These are phyloP conservation scores for Entrophospora sp. DNA, from an alignment of 192 early-diverging fungal genomes.

Conservation along the genomic window DNA sequence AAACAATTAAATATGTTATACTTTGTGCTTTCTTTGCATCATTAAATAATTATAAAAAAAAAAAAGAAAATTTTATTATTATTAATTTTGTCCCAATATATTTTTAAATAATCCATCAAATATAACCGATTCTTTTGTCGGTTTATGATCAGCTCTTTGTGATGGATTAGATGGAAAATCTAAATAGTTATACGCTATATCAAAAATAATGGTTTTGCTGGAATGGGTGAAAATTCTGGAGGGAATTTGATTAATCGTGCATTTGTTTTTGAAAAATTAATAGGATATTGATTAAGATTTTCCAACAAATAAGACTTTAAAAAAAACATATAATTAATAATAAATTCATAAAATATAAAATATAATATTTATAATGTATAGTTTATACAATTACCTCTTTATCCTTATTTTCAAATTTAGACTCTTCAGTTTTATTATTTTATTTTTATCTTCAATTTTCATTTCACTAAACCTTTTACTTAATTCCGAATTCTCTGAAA, in stretches of 20 bases:
- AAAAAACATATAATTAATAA: constrained; percentile 13
- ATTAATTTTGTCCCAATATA: neutral
- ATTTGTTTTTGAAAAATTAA: constrained; percentile 23
- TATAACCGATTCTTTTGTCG: neutral
- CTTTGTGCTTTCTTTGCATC: too few species aligned
- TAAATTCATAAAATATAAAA: neutral
- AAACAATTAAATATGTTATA: too few species aligned
- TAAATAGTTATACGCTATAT: constrained; percentile 62
- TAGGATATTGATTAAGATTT: constrained; percentile 46
- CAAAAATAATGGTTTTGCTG: constrained; percentile 74
- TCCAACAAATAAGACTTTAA: constrained; percentile 40
- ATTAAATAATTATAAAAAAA: too few species aligned
- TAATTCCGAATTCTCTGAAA: constrained; percentile 29
- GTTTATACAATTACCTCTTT: constrained; percentile 2
- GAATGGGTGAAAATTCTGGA: constrained; percentile 52
- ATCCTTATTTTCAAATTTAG: neutral
- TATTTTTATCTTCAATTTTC: too few species aligned
- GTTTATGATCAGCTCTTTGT: constrained; percentile 9
- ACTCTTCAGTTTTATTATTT: too few species aligned
- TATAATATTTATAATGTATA: neutral
- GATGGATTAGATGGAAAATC: constrained; percentile 39
- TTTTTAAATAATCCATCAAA: neutral
- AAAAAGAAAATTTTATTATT: too few species aligned
- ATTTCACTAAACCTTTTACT: constrained; percentile 31
- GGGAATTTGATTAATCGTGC: constrained; percentile 61